Evolutionary conservation across 352 stramenopile species (phyloP).

Genomic region (Pythium guiyangense): DNA sequence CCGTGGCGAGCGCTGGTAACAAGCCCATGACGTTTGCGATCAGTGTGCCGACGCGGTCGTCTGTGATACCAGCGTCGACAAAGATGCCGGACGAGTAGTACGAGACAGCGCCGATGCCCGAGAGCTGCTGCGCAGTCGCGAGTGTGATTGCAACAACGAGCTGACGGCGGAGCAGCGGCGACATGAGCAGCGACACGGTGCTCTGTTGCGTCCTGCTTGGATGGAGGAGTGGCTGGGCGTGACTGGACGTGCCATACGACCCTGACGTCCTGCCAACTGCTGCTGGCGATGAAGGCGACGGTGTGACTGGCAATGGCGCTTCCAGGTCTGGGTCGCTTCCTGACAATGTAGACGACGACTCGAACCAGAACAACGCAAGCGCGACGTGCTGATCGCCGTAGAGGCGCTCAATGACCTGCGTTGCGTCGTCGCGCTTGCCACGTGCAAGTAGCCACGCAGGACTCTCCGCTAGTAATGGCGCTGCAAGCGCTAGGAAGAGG

Average conservation of each 20-base stretch:
- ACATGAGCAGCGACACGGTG: not conserved
- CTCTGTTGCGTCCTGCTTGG: too few relatives aligned
- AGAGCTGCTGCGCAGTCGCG: conserved; percentile 41
- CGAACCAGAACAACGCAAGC: conserved; percentile 23
- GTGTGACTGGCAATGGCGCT: too few relatives aligned
- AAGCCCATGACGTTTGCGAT: conserved; percentile 44
- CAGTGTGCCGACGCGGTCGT: conserved; percentile 35
- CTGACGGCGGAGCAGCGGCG: conserved; percentile 27
- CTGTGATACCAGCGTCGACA: conserved; percentile 24
- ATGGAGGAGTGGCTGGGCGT: not conserved
- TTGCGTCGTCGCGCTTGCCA: conserved; percentile 23
- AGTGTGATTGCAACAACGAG: conserved; percentile 37
- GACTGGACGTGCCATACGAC: too few relatives aligned
- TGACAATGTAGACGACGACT: conserved; percentile 2
- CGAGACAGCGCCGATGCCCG: conserved; percentile 55
- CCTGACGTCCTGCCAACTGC: too few relatives aligned
- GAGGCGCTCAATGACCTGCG: conserved; percentile 20
- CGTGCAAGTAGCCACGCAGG: conserved; percentile 35
- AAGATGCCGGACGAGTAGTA: conserved; percentile 51
- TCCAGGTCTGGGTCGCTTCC: too few relatives aligned
- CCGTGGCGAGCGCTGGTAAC: conserved; percentile 25
- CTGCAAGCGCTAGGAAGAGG: conserved; percentile 20
- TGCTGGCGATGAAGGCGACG: too few relatives aligned
- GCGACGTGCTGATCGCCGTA: conserved; percentile 28
- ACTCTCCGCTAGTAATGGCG: conserved; percentile 30